A percentile compares a stretch with the other conserved stretches of the same genome.
Conservation (phyloP, 2,329 filamentous ascomycete species). For the Aaosphaeria pasadenensis region DNA sequence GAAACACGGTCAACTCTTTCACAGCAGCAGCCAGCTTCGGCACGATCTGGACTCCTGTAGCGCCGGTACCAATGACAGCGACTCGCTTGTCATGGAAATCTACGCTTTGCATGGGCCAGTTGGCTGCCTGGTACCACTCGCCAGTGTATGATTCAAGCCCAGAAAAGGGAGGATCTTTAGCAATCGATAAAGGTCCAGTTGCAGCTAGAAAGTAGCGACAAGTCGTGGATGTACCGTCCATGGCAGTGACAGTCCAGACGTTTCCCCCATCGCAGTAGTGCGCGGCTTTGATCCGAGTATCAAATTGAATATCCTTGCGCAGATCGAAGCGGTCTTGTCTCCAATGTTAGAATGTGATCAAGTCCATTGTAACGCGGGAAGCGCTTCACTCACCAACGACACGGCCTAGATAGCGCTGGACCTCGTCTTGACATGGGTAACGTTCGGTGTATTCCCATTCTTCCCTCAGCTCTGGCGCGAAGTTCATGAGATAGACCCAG, state of each 20-base stretch:
- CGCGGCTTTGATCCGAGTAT: neutral
- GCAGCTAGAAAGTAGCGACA: neutral
- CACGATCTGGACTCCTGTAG: conserved; percentile 59
- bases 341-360: too few species aligned
- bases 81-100: conserved; percentile 56
- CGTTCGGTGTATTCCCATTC: neutral
- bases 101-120: conserved; percentile 54
- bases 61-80: conserved; percentile 58
- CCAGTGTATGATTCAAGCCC: neutral
- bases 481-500: conserved; percentile 1
- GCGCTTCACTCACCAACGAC: neutral
- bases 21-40: conserved; percentile 56
- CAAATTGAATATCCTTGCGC: neutral
- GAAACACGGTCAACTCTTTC: conserved; percentile 54
- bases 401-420: neutral
- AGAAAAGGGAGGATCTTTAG: neutral
- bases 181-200: neutral
- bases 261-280: neutral
- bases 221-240: neutral
- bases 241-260: neutral
- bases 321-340: neutral
- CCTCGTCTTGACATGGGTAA: neutral
- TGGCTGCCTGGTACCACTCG: neutral
- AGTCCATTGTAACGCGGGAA: too few species aligned
- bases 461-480: neutral